Evolutionary conservation across 1,284 basidiomycete genomes (phyloP), one percentile per base, ranked within the genome.

Genomic region (Meira miltonrushii): DNA sequence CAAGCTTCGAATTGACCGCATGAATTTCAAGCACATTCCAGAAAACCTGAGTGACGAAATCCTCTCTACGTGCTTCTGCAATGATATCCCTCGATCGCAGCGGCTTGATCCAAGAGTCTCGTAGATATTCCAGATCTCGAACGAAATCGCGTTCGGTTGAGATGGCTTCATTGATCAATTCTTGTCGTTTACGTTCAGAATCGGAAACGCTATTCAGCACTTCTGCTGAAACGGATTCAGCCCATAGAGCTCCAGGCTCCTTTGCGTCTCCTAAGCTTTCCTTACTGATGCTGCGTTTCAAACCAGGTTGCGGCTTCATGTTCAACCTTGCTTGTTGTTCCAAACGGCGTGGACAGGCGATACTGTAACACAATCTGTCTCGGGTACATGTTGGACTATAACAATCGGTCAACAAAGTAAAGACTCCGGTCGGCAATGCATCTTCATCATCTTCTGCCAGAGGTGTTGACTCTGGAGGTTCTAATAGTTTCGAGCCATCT

Each of bases 81-180:
- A 97, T 88, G 74, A 92, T 84, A 59, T 92, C 88, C 48, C 82
- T 83, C 8, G 81, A 79, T 19, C 82, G 86, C 38, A 97, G 83
- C 1, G 89, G 90, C 68, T 89, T 89, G 62, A 96, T 86, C 95
- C 95, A 99, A 40, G 59, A 64, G 44, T 98, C 94, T 61, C 93
- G 88, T 46, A 99, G 84, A 78, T 99, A 98, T 79, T 99, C 95
- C 84, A 98, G 86, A 79, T 96, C 94, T 57, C 90, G 85, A 44
- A 98, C 93, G 80, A 97, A 98, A 81, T 97, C 93, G 17, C 92
- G 85, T 78, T 98, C 95, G 15, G 95, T 98, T 78, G 96, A 96
- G 57, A 97, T 94, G 66, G 96, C 90, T 81, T 99, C 95, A 78
- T 98, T 98, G 81, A 99, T 97, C 37, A 92, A 91, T 79, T 99